A percentile compares a stretch with the other conserved stretches of the same genome.
phyloP scores from a whole-genome alignment of 257 asterid species.

The Lycium barbarum region DNA sequence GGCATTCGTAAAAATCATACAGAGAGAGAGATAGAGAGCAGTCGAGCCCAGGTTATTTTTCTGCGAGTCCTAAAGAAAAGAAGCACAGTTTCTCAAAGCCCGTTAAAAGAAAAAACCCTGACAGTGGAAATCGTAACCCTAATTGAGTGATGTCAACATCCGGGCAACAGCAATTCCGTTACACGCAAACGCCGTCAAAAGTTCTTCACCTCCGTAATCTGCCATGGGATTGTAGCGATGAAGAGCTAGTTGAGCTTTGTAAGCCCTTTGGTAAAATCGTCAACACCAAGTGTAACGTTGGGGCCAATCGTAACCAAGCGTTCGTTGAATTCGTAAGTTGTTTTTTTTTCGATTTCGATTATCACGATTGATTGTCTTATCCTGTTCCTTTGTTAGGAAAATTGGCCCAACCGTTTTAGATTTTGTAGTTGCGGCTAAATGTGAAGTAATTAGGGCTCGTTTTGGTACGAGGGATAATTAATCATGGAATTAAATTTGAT shows the following conservation, averaged over 20 bases:
- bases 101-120: not conserved
- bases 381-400: not conserved
- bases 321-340: conserved; percentile 79
- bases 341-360: not conserved
- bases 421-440: not conserved
- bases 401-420: not conserved
- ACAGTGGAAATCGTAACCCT: conserved; percentile 30
- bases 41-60: not conserved
- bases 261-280: conserved; percentile 78
- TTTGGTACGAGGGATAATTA: too few species aligned
- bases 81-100: not conserved
- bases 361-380: not conserved
- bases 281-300: conserved; percentile 84
- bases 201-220: conserved; percentile 88
- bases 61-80: not conserved
- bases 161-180: conserved; percentile 78
- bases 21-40: too few species aligned
- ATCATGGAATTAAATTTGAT: too few species aligned
- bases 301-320: conserved; percentile 87
- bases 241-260: conserved; percentile 80
- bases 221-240: conserved; percentile 82
- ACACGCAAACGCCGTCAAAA: conserved; percentile 87
- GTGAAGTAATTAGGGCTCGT: not conserved
- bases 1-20: too few species aligned
- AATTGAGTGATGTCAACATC: conserved; percentile 64